Evolutionary conservation across 2,329 filamentous ascomycete genomes (phyloP), one percentile per base, ranked within the genome.

Genomic region (Colletotrichum sp.): DNA sequence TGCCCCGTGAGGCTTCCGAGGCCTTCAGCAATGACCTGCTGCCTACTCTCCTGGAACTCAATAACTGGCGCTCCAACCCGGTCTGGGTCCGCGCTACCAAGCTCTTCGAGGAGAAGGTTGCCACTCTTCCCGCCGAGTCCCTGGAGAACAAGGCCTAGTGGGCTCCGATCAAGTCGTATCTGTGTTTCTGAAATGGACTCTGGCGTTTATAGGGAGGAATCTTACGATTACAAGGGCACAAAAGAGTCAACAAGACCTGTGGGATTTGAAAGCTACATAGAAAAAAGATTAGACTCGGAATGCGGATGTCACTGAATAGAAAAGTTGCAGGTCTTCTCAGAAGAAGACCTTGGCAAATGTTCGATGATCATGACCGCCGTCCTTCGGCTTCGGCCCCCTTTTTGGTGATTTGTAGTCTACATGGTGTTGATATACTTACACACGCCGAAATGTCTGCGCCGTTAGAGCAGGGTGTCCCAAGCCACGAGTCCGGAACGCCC

Each of bases 31-130:
- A 90, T 67, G 94, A 94, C 63, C 87, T 98, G 78, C 87, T 98
- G 81, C 95, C 95, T 24, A 94, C 92, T 81, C 86, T 98, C 79
- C 85, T 97, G 76, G 89, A 92, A 76, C 89, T 98, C 77, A 95
- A 97, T 84, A 91, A 97, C 82, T 91, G 95, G 82, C 86, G 90
- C 74, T 93, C 89, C 24, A 89, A 92, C 30, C 89, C 90, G 14
- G 96, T 98, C n/a, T 98, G 96, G 96, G 89, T 91, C 69, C 91
- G 94, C 74, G 96, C 96, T 0, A 92, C 97, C 87, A 93, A 95
- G 86, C 87, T 98, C 71, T 98, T 96, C 87, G 86, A 94, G 77
- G 92, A 96, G 79, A 97, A 97, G 90, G 94, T 96, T 62, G 89
- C 90, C 55, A 68, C 63, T 32, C 85, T 96, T 78, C 93, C 94